Evolutionary conservation across 768 basidiomycete genomes (phyloP).

Genomic region (Russula compacta): DNA sequence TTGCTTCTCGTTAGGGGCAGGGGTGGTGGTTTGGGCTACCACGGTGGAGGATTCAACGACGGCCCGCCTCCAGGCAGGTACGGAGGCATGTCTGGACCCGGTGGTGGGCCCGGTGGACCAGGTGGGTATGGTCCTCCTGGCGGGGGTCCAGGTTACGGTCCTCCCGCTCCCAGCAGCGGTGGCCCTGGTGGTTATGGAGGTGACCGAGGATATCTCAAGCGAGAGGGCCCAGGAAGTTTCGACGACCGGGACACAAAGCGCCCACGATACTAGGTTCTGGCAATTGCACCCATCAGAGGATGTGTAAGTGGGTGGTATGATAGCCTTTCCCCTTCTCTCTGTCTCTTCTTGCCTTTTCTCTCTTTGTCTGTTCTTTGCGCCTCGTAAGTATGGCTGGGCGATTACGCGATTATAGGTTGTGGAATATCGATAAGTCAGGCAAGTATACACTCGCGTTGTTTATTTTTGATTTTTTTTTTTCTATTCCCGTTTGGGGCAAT

Average conservation of each 20-base stretch:
- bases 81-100: slow-evolving; percentile 29
- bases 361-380: neutral
- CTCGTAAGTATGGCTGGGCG: slow-evolving; percentile 15
- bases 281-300: neutral
- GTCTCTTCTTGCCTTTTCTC: slow-evolving; percentile 3
- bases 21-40: slow-evolving; percentile 21
- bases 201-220: slow-evolving; percentile 58
- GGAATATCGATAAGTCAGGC: slow-evolving; percentile 15
- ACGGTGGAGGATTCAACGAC: slow-evolving; percentile 19
- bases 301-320: slow-evolving; percentile 17
- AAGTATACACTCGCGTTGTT: slow-evolving; percentile 14
- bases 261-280: slow-evolving; percentile 50
- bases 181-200: slow-evolving; percentile 33
- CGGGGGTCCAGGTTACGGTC: slow-evolving; percentile 25
- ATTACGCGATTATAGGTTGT: neutral
- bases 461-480: neutral
- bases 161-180: slow-evolving; percentile 25
- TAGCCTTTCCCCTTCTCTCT: slow-evolving; percentile 14
- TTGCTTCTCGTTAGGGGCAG: slow-evolving; percentile 9
- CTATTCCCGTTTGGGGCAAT: neutral
- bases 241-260: slow-evolving; percentile 80
- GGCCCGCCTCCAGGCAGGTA: slow-evolving; percentile 36
- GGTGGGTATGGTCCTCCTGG: slow-evolving; percentile 37
- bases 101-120: slow-evolving; percentile 32
- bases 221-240: slow-evolving; percentile 57